Percentiles rank a stretch among this genome's conserved stretches.
Evolutionary conservation across 345 rosid species (phyloP).

Genomic region (Lumnitzera littorea): DNA sequence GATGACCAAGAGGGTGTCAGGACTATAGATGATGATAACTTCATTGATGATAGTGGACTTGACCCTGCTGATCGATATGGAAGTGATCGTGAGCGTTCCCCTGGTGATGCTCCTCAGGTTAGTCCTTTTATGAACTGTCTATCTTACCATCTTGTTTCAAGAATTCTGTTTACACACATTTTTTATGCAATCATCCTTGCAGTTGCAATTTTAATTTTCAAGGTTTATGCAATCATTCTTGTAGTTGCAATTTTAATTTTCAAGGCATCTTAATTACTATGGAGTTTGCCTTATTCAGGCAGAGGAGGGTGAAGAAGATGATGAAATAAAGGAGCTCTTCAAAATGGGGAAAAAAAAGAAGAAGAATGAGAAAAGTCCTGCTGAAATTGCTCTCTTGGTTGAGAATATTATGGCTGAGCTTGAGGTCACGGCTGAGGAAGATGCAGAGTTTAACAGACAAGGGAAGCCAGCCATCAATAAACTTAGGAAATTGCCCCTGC

Average conservation of each 20-base stretch:
- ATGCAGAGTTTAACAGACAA: constrained; percentile 71
- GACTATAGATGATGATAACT: constrained; percentile 87
- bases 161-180: not conserved
- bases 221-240: not conserved
- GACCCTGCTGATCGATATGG: constrained; percentile 81
- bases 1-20: constrained; percentile 83
- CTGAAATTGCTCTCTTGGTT: constrained; percentile 76
- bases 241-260: not conserved
- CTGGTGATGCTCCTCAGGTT: constrained; percentile 76
- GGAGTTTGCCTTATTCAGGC: constrained; percentile 36
- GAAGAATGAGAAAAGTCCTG: constrained; percentile 82
- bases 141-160: too few relatives aligned
- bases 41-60: constrained; percentile 85
- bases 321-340: constrained; percentile 72
- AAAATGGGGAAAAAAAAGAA: constrained; percentile 84
- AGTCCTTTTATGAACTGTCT: not conserved
- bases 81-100: constrained; percentile 52
- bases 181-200: not conserved
- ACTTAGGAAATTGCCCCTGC: constrained; percentile 86
- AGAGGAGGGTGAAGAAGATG: constrained; percentile 90
- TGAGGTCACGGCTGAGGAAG: constrained; percentile 91
- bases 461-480: constrained; percentile 92
- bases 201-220: not conserved
- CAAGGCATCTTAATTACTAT: not conserved
- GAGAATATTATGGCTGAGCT: constrained; percentile 98